These are phyloP conservation scores for Beauveria scarabaeidicola DNA, from an alignment of 2,329 filamentous ascomycete species.

Conservation along the genomic window DNA sequence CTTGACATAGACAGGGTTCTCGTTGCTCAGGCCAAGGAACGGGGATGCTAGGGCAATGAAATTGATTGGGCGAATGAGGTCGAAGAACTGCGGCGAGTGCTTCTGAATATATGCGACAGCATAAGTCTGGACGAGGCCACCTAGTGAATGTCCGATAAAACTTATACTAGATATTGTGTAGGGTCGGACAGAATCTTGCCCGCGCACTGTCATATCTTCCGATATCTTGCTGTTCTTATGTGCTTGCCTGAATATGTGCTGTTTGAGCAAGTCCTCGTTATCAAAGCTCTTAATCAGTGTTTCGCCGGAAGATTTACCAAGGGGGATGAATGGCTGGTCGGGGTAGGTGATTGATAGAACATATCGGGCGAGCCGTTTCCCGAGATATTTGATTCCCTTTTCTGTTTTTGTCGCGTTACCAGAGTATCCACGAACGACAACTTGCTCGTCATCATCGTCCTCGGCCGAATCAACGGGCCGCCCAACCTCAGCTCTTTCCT, in stretches of 20 bases:
- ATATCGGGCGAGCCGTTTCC: constrained; percentile 87
- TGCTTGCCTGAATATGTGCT: constrained; percentile 34
- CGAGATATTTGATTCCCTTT: constrained; percentile 91
- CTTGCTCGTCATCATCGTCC: constrained; percentile 65
- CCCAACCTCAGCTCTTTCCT: constrained; percentile 29
- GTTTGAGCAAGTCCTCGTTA: constrained; percentile 32
- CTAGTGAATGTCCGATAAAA: constrained; percentile 86
- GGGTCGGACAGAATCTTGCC: constrained; percentile 39
- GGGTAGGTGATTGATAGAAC: constrained; percentile 86
- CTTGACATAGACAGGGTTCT: constrained; percentile 94
- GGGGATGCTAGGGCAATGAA: constrained; percentile 85
- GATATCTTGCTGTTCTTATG: constrained; percentile 57
- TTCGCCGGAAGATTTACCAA: constrained; percentile 41
- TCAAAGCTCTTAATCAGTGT: constrained; percentile 31
- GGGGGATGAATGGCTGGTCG: constrained; percentile 78
- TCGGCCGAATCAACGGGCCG: constrained; percentile 18
- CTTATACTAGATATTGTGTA: constrained; percentile 93
- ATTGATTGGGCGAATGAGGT: constrained; percentile 77
- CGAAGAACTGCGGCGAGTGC: constrained; percentile 85
- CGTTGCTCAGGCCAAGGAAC: constrained; percentile 86
- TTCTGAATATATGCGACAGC: constrained; percentile 95
- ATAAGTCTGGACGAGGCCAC: constrained; percentile 85
- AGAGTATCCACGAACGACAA: constrained; percentile 82
- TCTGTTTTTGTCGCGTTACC: constrained; percentile 90
- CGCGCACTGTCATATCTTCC: constrained; percentile 42